phyloP scores from a whole-genome alignment of 202 grass and related monocot species.

The Zizania palustris region DNA sequence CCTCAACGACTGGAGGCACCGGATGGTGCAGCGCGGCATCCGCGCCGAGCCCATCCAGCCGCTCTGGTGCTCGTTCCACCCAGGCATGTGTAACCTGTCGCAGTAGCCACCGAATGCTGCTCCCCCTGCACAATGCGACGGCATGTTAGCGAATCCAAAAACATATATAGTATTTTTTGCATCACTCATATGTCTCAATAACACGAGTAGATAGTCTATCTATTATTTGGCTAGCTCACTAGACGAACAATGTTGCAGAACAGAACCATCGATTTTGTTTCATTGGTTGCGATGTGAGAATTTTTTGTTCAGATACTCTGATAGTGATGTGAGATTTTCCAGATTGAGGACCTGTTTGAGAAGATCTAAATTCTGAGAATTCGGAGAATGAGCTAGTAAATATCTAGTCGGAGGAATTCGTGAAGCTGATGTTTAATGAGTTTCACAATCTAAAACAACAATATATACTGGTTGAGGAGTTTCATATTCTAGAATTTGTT shows the following conservation, averaged over 20 bases:
- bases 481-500: too few relatives aligned
- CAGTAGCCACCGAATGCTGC: slow-evolving; percentile 31
- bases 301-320: background rate
- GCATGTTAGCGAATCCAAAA: background rate
- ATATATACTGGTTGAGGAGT: too few relatives aligned
- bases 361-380: too few relatives aligned
- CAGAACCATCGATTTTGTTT: background rate
- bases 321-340: background rate
- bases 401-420: too few relatives aligned
- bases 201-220: slow-evolving; percentile 5
- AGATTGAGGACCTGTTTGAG: too few relatives aligned
- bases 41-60: slow-evolving; percentile 87
- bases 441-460: too few relatives aligned
- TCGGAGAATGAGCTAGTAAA: too few relatives aligned
- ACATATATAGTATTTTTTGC: background rate
- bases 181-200: slow-evolving; percentile 5
- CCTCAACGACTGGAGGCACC: slow-evolving; percentile 76
- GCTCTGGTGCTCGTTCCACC: slow-evolving; percentile 72
- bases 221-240: background rate
- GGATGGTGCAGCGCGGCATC: slow-evolving; percentile 82
- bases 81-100: slow-evolving; percentile 77
- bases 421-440: too few relatives aligned
- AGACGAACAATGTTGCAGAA: background rate
- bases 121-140: background rate
- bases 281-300: background rate